Evolutionary conservation across 1,284 basidiomycete genomes (phyloP), one percentile per base, ranked within the genome.

Genomic region (Puccinia triticina): DNA sequence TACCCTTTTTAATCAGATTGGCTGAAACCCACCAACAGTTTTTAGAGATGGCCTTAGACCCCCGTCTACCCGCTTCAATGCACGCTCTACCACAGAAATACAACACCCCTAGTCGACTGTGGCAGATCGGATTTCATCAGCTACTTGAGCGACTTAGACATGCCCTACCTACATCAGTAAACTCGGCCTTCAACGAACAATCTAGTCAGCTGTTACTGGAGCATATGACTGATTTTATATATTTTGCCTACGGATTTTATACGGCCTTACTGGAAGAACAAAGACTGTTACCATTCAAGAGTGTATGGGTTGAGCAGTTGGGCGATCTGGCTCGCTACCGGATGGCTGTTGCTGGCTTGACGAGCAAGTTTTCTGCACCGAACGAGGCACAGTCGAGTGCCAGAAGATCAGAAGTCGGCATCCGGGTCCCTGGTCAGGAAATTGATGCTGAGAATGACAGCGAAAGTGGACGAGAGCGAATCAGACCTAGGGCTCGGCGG

Each of bases 211-310:
- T 53, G 7, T 85, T 88, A 23, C 87, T 90, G 78, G 92, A 96
- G 85, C 91, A 94, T 84, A 89, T 98, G 59, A 91, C 93, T 84
- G 92, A 96, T 84, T 96, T 96, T 85, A 94, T 98, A 76, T 95
- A 96, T 86, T 96, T 94, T 85, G 93, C 96, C 0, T 99, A 99
- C 87, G 92, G 92, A 0, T 96, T 96, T 86, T 98, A 98, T 88
- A 93, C 94, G 0, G 91, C 92, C 66, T 90, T 99, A 10, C 89
- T 95, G 78, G 96, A 98, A 86, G 93, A 96, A 85, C 91, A 91
- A 26, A 90, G 89, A 1, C 90, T 98, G 77, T 88, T 87, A 16
- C 87, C 88, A 12, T 96, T 96, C 88, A 91, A 92, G 82, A 89
- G 91, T 0, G 92, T 92, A 0, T 99, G 96, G 95, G 91, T 98